Evolutionary conservation across 768 basidiomycete genomes (phyloP).

Genomic region (Stropharia rugosoannulata): DNA sequence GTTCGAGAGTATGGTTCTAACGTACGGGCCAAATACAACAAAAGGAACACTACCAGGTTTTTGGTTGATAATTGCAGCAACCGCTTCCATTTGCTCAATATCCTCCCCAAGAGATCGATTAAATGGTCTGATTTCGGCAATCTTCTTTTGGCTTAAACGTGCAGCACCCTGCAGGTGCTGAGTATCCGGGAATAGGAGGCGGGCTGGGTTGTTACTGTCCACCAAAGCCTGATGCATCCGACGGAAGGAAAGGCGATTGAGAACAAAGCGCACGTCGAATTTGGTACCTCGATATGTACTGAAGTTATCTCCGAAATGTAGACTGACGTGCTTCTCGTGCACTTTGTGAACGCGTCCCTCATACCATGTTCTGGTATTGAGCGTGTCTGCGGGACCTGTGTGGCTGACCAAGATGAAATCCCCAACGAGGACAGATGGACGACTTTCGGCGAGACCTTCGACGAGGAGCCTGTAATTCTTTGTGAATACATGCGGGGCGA

Average conservation of each 20-base stretch:
- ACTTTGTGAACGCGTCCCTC: conserved; percentile 52
- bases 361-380: conserved; percentile 30
- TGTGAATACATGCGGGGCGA: not conserved
- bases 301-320: conserved; percentile 48
- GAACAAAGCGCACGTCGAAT: conserved; percentile 55
- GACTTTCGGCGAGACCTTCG: conserved; percentile 54
- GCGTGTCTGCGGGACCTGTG: conserved; percentile 17
- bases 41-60: conserved; percentile 51
- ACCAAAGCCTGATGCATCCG: conserved; percentile 55
- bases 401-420: conserved; percentile 39
- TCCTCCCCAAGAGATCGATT: conserved; percentile 39
- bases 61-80: conserved; percentile 45
- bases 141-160: conserved; percentile 18
- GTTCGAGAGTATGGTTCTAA: conserved; percentile 7
- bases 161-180: conserved; percentile 20
- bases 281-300: conserved; percentile 34
- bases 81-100: conserved; percentile 48
- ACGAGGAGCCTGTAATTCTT: conserved; percentile 40
- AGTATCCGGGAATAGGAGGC: conserved; percentile 47
- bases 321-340: conserved; percentile 36
- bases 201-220: conserved; percentile 33
- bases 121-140: conserved; percentile 21
- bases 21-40: conserved; percentile 65
- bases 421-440: conserved; percentile 58
- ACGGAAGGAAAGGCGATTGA: conserved; percentile 52